phyloP scores from a whole-genome alignment of 2,329 filamentous ascomycete genomes.

The Fusarium neocosmosporiellum region DNA sequence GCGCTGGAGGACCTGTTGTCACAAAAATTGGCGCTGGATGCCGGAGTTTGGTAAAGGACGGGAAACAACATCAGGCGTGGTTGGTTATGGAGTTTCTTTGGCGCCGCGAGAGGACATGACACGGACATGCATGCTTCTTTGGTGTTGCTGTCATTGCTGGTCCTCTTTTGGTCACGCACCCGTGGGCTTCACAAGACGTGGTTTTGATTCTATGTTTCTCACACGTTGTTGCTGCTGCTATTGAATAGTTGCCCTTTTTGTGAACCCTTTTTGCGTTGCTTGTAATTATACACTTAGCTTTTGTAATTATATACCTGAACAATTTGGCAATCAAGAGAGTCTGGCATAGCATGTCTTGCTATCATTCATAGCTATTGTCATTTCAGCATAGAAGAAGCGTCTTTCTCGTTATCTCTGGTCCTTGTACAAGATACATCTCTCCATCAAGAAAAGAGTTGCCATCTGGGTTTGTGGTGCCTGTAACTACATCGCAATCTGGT shows the following conservation, averaged over 20 bases:
- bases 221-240: constrained; percentile 19
- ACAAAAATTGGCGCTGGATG: constrained; percentile 36
- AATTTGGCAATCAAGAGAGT: neutral
- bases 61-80: neutral
- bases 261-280: constrained; percentile 2
- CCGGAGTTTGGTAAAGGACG: constrained; percentile 28
- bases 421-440: neutral
- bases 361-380: neutral
- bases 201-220: constrained; percentile 20
- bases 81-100: constrained; percentile 13
- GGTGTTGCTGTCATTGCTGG: constrained; percentile 1
- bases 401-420: neutral
- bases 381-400: neutral
- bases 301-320: constrained; percentile 34
- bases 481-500: neutral
- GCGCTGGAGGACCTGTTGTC: constrained; percentile 10
- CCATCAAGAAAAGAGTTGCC: neutral
- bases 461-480: neutral
- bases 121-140: neutral
- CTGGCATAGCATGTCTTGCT: neutral
- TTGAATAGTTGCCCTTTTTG: constrained; percentile 29
- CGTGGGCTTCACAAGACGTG: constrained; percentile 8
- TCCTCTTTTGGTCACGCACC: constrained; percentile 20
- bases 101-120: constrained; percentile 8
- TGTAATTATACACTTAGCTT: constrained; percentile 30